phyloP scores from a whole-genome alignment of 2,329 filamentous ascomycete genomes.

The Volutella citrinella region DNA sequence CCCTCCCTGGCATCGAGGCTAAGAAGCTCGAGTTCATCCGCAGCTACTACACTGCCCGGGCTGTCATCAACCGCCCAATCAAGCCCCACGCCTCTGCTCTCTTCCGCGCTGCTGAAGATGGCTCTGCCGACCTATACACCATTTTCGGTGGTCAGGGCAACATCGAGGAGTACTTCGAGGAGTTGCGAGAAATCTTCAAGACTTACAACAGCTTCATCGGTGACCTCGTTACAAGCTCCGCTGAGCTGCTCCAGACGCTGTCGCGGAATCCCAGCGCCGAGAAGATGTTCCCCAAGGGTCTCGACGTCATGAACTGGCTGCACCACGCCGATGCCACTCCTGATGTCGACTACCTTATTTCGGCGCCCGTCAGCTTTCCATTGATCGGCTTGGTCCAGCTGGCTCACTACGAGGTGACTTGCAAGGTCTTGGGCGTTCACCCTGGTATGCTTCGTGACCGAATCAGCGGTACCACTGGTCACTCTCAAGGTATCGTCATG shows the following conservation, averaged over 20 bases:
- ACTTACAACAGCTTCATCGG: conserved; percentile 91
- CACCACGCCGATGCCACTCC: conserved; percentile 86
- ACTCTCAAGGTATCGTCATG: conserved; percentile 94
- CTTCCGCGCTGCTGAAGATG: conserved; percentile 81
- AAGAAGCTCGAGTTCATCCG: conserved; percentile 91
- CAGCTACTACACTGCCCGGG: conserved; percentile 87
- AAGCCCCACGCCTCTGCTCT: conserved; percentile 92
- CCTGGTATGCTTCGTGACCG: conserved; percentile 84
- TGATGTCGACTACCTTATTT: conserved; percentile 90
- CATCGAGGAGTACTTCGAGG: conserved; percentile 99
- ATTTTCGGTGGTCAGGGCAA: conserved; percentile 98
- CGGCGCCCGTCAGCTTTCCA: conserved; percentile 91
- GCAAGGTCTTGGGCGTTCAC: conserved; percentile 83
- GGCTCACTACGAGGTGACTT: conserved; percentile 92
- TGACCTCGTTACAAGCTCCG: conserved; percentile 76
- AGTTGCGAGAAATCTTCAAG: conserved; percentile 84
- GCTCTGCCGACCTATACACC: conserved; percentile 80
- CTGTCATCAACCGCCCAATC: conserved; percentile 79
- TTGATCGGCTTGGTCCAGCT: conserved; percentile 95
- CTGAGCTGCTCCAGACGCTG: conserved; percentile 82
- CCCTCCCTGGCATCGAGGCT: conserved; percentile 81
- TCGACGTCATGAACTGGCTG: conserved; percentile 93
- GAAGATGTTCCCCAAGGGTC: conserved; percentile 96
- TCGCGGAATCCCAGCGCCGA: conserved; percentile 81
- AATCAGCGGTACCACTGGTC: conserved; percentile 85